phyloP scores from a whole-genome alignment of 768 basidiomycete genomes.

The Panaeolus cyanescens region DNA sequence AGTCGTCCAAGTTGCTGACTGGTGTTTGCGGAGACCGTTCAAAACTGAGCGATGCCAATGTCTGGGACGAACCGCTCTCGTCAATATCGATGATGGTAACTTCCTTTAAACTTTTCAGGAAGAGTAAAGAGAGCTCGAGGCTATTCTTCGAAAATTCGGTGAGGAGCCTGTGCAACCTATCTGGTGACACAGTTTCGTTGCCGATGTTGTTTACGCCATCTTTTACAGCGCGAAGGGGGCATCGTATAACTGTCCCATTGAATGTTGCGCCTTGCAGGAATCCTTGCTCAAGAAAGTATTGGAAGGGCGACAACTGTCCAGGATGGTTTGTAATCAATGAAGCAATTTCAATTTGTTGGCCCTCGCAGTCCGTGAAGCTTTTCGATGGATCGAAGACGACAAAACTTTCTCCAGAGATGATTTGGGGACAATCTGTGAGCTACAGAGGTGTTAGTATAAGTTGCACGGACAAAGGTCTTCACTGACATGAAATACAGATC shows the following conservation, averaged over 20 bases:
- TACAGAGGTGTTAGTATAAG: constrained; percentile 13
- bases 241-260: constrained; percentile 45
- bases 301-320: constrained; percentile 36
- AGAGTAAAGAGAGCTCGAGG: constrained; percentile 40
- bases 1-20: too few species aligned
- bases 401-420: constrained; percentile 41
- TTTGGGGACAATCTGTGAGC: constrained; percentile 52
- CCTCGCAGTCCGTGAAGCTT: constrained; percentile 27
- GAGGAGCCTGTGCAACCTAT: constrained; percentile 40
- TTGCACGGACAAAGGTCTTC: not conserved
- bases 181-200: constrained; percentile 26
- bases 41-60: not conserved
- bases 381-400: constrained; percentile 46
- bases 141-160: constrained; percentile 41
- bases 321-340: constrained; percentile 18
- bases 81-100: constrained; percentile 44
- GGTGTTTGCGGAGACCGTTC: not conserved
- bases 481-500: constrained; percentile 51
- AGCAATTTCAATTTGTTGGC: constrained; percentile 29
- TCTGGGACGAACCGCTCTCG: constrained; percentile 17
- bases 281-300: constrained; percentile 21
- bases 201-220: constrained; percentile 38
- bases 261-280: constrained; percentile 21
- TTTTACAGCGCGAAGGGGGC: constrained; percentile 39
- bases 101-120: constrained; percentile 37